Conservation (phyloP, 768 basidiomycete genomes). For the Exidia glandulosa region DNA sequence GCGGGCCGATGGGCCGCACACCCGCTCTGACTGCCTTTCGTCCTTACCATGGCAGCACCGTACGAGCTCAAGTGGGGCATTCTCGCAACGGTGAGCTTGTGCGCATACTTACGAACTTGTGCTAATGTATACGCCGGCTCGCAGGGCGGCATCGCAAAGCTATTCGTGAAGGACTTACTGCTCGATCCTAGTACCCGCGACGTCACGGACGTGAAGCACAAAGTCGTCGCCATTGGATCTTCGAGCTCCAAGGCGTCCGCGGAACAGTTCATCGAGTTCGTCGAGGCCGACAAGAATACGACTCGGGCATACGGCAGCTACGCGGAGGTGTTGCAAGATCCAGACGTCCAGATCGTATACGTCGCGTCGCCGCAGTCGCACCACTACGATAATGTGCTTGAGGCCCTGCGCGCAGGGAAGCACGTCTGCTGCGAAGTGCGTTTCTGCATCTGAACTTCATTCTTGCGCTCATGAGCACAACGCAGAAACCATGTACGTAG, state of each 20-base stretch:
- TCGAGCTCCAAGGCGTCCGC: slow-evolving; percentile 4
- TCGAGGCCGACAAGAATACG: background rate
- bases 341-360: slow-evolving; percentile 13
- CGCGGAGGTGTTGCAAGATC: slow-evolving; percentile 9
- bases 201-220: slow-evolving; percentile 6
- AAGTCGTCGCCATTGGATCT: slow-evolving; percentile 5
- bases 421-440: slow-evolving; percentile 12
- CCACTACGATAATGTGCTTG: slow-evolving; percentile 10
- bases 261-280: slow-evolving; percentile 2
- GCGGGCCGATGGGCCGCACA: no score
- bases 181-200: slow-evolving; percentile 5
- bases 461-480: background rate
- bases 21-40: background rate
- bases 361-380: slow-evolving; percentile 10
- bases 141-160: slow-evolving; percentile 5
- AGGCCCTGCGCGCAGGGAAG: slow-evolving; percentile 9
- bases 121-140: background rate
- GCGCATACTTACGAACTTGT: background rate
- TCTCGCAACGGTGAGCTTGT: slow-evolving; percentile 4
- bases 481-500: background rate
- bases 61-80: slow-evolving; percentile 8
- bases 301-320: slow-evolving; percentile 10
- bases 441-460: background rate
- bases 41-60: background rate
- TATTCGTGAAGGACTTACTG: slow-evolving; percentile 9